Evolutionary conservation across 345 rosid genomes (phyloP).

Genomic region (Linum usitatissimum): DNA sequence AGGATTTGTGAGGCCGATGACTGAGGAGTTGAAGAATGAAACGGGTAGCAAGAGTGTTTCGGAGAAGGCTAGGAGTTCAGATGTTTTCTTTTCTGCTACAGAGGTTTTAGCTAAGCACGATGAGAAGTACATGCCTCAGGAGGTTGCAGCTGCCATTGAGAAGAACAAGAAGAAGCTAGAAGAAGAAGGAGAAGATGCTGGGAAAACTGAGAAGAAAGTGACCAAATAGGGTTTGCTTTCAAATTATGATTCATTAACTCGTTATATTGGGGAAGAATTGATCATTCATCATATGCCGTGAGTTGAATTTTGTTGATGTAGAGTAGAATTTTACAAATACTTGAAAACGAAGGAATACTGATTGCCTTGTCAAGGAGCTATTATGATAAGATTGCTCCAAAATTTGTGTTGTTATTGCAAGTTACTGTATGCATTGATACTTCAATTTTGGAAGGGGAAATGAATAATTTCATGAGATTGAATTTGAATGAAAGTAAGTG

Average conservation of each 20-base stretch:
- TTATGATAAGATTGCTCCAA: background rate
- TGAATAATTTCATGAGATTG: conserved; percentile 3
- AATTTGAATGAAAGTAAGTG: background rate
- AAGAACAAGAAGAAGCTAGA: conserved; percentile 75
- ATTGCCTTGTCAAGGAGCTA: background rate
- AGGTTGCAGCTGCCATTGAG: conserved; percentile 92
- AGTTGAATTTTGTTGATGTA: background rate
- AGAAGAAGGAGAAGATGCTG: conserved; percentile 22
- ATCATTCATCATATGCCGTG: background rate
- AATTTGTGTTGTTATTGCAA: background rate
- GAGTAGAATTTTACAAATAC: background rate
- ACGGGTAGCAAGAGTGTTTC: conserved; percentile 40
- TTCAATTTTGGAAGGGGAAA: background rate
- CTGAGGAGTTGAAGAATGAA: conserved; percentile 51
- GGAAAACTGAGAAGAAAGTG: conserved; percentile 20
- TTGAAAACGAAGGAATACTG: conserved; percentile 1
- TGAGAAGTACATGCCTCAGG: conserved; percentile 95
- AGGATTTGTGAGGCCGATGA: conserved; percentile 71
- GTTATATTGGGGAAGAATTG: background rate
- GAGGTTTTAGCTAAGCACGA: conserved; percentile 97
- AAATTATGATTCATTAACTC: background rate
- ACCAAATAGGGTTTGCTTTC: conserved; percentile 12
- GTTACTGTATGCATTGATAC: conserved; percentile 10
- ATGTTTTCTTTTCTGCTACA: conserved; percentile 61
- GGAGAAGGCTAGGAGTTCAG: conserved; percentile 52